Percentiles rank a stretch among this genome's conserved stretches.
Evolutionary conservation across 768 basidiomycete genomes (phyloP).

Genomic region (Phanerochaete carnosa): DNA sequence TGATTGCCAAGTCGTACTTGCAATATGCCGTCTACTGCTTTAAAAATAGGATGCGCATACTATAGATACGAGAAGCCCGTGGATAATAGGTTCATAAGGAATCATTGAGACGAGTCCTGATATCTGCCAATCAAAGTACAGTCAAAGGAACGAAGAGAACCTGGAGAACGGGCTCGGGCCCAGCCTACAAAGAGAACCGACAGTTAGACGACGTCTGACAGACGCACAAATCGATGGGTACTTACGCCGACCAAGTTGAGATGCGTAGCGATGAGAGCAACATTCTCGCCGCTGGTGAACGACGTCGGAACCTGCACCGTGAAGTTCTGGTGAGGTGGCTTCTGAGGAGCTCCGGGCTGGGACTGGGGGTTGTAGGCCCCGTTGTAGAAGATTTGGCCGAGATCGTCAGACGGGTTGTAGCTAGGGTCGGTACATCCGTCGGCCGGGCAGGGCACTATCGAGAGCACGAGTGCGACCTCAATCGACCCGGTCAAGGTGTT

Average conservation of each 20-base stretch:
- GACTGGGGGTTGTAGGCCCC: slow-evolving; percentile 27
- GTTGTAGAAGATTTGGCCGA: slow-evolving; percentile 29
- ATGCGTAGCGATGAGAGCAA: slow-evolving; percentile 18
- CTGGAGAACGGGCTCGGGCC: not conserved
- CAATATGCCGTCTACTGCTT: too few species aligned
- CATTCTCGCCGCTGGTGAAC: slow-evolving; percentile 12
- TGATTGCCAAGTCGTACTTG: too few species aligned
- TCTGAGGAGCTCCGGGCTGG: slow-evolving; percentile 2
- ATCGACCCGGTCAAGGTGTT: slow-evolving; percentile 28
- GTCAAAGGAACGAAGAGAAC: not conserved
- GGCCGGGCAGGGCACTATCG: slow-evolving; percentile 22
- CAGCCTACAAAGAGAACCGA: not conserved
- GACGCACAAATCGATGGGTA: too few species aligned
- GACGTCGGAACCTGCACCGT: slow-evolving; percentile 20
- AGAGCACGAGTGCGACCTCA: slow-evolving; percentile 34
- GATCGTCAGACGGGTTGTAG: slow-evolving; percentile 14
- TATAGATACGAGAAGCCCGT: not conserved
- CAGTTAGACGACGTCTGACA: not conserved
- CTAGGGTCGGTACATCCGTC: slow-evolving; percentile 16
- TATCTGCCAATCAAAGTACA: not conserved
- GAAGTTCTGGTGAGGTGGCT: slow-evolving; percentile 26
- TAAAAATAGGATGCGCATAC: too few species aligned
- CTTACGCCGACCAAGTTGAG: slow-evolving; percentile 19
- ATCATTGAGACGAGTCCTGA: too few species aligned
- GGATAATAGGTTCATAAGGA: too few species aligned